Percentiles rank a stretch among this genome's conserved stretches.
phyloP scores from a whole-genome alignment of 768 basidiomycete genomes.

The Leccinum disarticulatum region DNA sequence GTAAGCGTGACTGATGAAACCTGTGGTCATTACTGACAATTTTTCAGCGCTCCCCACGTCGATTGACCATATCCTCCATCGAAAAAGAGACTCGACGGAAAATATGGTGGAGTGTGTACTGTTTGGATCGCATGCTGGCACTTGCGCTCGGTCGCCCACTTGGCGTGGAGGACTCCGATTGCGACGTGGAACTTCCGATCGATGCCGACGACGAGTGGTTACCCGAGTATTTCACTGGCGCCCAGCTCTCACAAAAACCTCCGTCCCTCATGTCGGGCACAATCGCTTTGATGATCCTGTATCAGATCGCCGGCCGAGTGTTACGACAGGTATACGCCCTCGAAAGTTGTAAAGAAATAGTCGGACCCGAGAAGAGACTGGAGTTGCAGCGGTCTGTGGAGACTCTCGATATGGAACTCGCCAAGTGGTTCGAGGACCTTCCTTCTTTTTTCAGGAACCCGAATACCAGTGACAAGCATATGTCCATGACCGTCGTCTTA shows the following conservation, averaged over 20 bases:
- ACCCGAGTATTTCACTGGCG: constrained; percentile 69
- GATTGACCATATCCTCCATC: constrained; percentile 63
- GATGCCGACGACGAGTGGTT: constrained; percentile 81
- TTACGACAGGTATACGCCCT: constrained; percentile 81
- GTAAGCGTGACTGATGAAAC: constrained; percentile 47
- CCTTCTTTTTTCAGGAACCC: constrained; percentile 74
- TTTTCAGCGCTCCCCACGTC: constrained; percentile 74
- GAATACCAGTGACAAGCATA: constrained; percentile 73
- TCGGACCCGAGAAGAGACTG: constrained; percentile 70
- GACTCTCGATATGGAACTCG: constrained; percentile 70
- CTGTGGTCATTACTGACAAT: constrained; percentile 17
- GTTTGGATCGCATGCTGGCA: constrained; percentile 88
- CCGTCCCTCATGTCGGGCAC: constrained; percentile 81
- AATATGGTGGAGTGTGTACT: constrained; percentile 95
- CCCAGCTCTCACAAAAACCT: constrained; percentile 50
- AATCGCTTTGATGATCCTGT: constrained; percentile 71
- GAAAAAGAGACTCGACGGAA: constrained; percentile 90
- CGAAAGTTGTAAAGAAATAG: constrained; percentile 69
- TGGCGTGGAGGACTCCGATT: constrained; percentile 86
- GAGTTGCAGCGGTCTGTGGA: constrained; percentile 82
- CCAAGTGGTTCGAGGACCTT: constrained; percentile 81
- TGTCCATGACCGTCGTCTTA: constrained; percentile 81
- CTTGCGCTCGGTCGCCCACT: constrained; percentile 86
- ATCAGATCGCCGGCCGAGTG: constrained; percentile 82
- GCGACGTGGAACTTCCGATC: constrained; percentile 83